Base-by-base conservation (phyloP, 2,329 filamentous ascomycete genomes). In the Fusarium zealandicum region DNA sequence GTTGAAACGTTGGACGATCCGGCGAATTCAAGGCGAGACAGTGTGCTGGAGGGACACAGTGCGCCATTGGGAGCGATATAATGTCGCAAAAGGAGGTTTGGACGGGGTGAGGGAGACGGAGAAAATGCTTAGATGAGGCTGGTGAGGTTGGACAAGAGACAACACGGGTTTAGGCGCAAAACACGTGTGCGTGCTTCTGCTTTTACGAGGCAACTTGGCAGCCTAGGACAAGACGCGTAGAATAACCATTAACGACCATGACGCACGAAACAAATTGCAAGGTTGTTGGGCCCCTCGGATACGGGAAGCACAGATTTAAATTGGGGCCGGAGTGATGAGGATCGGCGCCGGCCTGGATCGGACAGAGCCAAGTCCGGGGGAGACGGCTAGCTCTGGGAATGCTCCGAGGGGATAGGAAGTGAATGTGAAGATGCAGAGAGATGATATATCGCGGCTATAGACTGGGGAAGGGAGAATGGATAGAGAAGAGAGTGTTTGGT, bases 311-410 rank as follows among this genome's bases (percentile, higher is more conserved):
- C 18, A 36, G 35, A 36, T 14, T 14, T 32, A 31, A 54, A 48
- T 46, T 55, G 59, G 57, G 55, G 41, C 38, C 54, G 59, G 59
- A 43, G 40, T 30, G 30, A 47, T 50, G 55, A 57, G 22, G 59
- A 60, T 62, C 59, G 55, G 51, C 59, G 51, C 51, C 51, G 43
- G 59, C 20, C 22, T 25, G 18, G 59, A 63, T 57, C 55, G 59
- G 59, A 62, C 22, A 22, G 51, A 55, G 38, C 20, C 22, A 18
- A 17, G 16, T 12, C 14, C 25, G 7, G 42, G 37, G 25, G 37
- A 42, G 30, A 49, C 30, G 38, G 33, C 10, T 27, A 38, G 25
- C 55, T 46, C 22, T 50, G 16, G 33, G 14, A 27, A 7, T 14
- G 30, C 27, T 20, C 36, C 28, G 41, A 55, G 27, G 28, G 38